Conservation (phyloP, 192 early-diverging fungal species). For the Gamsiella multidivaricata region DNA sequence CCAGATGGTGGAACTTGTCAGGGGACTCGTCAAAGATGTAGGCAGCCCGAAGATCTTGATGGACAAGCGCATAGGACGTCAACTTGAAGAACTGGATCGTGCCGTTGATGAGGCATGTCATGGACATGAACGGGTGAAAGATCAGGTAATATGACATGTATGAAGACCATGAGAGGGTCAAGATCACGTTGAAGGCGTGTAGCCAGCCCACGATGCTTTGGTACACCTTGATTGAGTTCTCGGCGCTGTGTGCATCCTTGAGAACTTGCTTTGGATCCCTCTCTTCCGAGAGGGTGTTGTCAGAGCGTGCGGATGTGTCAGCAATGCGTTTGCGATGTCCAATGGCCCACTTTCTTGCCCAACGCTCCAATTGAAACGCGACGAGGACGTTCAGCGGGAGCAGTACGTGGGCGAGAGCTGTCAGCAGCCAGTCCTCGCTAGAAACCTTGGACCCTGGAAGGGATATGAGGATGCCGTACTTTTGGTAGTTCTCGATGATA, state of each 20-base stretch:
- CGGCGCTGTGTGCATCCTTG: constrained; percentile 24
- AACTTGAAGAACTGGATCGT: constrained; percentile 85
- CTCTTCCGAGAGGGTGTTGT: not conserved
- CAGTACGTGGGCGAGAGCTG: constrained; percentile 59
- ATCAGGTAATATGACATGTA: constrained; percentile 75
- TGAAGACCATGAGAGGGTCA: constrained; percentile 68
- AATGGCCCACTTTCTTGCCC: constrained; percentile 31
- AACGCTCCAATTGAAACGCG: constrained; percentile 70
- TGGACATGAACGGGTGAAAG: constrained; percentile 76
- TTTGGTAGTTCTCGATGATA: constrained; percentile 88
- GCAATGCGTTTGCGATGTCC: constrained; percentile 38
- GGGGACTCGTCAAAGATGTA: constrained; percentile 60
- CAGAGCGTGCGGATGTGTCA: not conserved
- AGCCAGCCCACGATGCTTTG: constrained; percentile 48
- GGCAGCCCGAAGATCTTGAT: constrained; percentile 76
- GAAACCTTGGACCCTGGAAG: constrained; percentile 66
- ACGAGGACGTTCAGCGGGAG: constrained; percentile 66
- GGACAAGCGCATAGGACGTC: constrained; percentile 80
- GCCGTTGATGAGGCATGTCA: constrained; percentile 67
- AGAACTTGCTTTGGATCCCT: constrained; percentile 18
- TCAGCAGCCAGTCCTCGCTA: constrained; percentile 66
- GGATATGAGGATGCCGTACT: constrained; percentile 86
- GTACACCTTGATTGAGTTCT: constrained; percentile 17
- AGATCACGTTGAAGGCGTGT: constrained; percentile 64
- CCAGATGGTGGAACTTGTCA: constrained; percentile 33